A percentile compares a stretch with the other conserved stretches of the same genome.
phyloP scores from a whole-genome alignment of 129 eudicot genomes.

The Smallanthus sonchifolius region DNA sequence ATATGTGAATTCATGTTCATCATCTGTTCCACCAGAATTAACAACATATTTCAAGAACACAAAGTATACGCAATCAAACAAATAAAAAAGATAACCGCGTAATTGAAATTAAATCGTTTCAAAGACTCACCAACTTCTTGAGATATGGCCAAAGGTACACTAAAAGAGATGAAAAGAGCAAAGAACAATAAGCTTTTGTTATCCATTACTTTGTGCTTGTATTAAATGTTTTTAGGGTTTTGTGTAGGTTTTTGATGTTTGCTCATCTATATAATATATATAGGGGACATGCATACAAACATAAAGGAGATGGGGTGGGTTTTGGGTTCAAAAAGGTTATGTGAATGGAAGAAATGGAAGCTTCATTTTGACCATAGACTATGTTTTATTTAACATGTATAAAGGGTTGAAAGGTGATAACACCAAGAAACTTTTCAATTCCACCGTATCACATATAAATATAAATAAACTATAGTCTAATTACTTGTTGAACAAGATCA shows the following conservation, averaged over 20 bases:
- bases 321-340: neutral
- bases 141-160: conserved; percentile 2
- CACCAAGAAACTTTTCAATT: no score
- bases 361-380: conserved; percentile 10
- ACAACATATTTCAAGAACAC: neutral
- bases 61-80: neutral
- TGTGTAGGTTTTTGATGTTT: conserved; percentile 16
- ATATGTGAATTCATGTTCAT: conserved; percentile 51
- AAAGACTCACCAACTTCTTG: conserved; percentile 56
- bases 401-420: neutral
- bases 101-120: neutral
- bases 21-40: conserved; percentile 30
- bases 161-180: conserved; percentile 22
- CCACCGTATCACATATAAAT: no score
- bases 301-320: no score
- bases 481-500: no score
- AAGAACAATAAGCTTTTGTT: conserved; percentile 12
- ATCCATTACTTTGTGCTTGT: conserved; percentile 12
- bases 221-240: neutral
- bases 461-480: no score
- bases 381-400: neutral
- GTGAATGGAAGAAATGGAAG: conserved; percentile 9
- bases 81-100: neutral
- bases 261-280: neutral
- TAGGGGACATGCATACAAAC: neutral